Evolutionary conservation across 805 yeast species (phyloP), one percentile per base, ranked within the genome.

Genomic region (Wickerhamiella cacticola): DNA sequence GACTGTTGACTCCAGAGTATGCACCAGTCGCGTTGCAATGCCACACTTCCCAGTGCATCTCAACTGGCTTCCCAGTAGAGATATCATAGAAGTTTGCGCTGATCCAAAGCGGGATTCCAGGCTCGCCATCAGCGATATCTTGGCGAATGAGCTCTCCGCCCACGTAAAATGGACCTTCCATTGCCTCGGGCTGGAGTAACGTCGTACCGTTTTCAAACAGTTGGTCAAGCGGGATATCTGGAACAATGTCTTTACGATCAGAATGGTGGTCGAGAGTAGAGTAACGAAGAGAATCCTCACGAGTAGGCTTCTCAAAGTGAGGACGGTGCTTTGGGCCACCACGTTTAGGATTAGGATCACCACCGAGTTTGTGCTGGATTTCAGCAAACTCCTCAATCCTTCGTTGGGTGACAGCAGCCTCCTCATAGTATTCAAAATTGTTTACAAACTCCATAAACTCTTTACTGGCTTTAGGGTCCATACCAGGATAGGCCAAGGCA

Each of bases 1-100:
- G 45, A 10, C 35, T 29, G 26, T 41, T 35, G 9, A 41, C 35
- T 15, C 45, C 45, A 7, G 35, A 26, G 18, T 41, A 41, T 5
- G 35, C 23, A n/a, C 45, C 45, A 3, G 45, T 41, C 10, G 45
- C 23, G 26, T 41, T 41, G 26, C 35, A 26, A 25, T 41, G 45
- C 45, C 45, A 41, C 2, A 41, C 36, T 16, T 41, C 45, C 21
- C 31, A 41, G 25, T 41, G 19, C 45, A 41, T 28, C n/a, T 18
- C 25, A 15, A 41, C 35, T 1, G 45, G 45, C 25, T 41, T 13
- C 3, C 21, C 24, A 5, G 25, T 41, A 29, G 45, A 28, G 35
- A 41, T 41, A 29, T 41, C 45, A 10, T 41, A 41, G 21, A 41
- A 41, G 35, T 41, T 41, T 21, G 45, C 45, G 23, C 45, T 41